Evolutionary conservation across 2,329 filamentous ascomycete species (phyloP).

Genomic region (Lasiodiplodia gonubiensis): DNA sequence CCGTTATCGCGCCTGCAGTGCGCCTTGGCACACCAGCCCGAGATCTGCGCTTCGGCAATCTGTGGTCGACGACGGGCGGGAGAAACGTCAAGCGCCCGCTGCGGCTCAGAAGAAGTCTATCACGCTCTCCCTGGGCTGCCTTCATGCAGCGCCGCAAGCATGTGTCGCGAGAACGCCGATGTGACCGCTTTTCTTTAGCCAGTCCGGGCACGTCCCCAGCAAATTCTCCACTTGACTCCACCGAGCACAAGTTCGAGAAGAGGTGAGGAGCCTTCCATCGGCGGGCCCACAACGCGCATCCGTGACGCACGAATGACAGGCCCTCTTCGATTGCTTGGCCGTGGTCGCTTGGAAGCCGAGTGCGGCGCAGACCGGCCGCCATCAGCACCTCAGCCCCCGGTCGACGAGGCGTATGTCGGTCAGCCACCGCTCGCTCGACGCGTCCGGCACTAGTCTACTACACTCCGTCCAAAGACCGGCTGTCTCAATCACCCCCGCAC

Average conservation of each 20-base stretch:
- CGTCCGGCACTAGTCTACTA: neutral
- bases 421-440: constrained; percentile 35
- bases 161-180: constrained; percentile 19
- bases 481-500: constrained; percentile 16
- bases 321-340: constrained; percentile 32
- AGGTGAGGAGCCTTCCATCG: constrained; percentile 34
- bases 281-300: constrained; percentile 35
- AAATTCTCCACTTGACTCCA: constrained; percentile 32
- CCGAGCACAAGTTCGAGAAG: constrained; percentile 31
- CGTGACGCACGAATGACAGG: constrained; percentile 37
- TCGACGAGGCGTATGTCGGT: constrained; percentile 32
- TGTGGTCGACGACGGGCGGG: constrained; percentile 6
- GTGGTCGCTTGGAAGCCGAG: constrained; percentile 31
- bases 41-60: constrained; percentile 23
- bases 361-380: constrained; percentile 30
- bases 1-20: constrained; percentile 15
- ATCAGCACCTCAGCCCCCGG: constrained; percentile 29
- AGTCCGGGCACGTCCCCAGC: constrained; percentile 36
- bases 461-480: constrained; percentile 1
- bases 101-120: neutral
- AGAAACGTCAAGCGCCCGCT: constrained; percentile 6
- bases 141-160: constrained; percentile 16
- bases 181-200: constrained; percentile 32
- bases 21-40: constrained; percentile 11
- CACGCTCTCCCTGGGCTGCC: neutral